These are phyloP conservation scores for Colletotrichum horii DNA, from an alignment of 2,329 filamentous ascomycete genomes.

Conservation along the genomic window DNA sequence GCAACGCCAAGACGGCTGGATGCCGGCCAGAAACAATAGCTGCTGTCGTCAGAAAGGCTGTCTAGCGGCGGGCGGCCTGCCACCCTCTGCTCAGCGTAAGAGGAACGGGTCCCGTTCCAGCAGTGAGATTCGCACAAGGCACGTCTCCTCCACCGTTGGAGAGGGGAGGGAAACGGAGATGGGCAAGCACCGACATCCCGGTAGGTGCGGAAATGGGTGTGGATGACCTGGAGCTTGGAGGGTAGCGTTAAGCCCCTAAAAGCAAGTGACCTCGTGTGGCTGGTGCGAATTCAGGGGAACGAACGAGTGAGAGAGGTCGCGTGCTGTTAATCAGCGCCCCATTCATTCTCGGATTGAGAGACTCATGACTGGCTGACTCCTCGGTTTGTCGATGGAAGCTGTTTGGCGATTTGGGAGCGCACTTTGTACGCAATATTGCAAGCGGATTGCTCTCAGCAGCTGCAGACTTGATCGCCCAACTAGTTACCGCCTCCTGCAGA, in stretches of 20 bases:
- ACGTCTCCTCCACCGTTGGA: not conserved
- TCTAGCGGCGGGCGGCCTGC: not conserved
- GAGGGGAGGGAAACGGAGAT: not conserved
- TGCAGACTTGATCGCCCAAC: not conserved
- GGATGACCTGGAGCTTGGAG: not conserved
- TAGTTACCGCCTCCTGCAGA: not conserved
- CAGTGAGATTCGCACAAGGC: not conserved
- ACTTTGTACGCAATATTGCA: not conserved
- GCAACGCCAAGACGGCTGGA: conserved; percentile 10
- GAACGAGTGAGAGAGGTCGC: not conserved
- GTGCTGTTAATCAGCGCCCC: not conserved
- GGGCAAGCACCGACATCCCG: not conserved
- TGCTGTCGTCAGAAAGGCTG: not conserved
- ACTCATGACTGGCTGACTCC: not conserved
- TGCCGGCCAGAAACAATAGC: not conserved
- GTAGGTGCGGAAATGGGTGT: not conserved
- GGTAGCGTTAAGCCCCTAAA: not conserved
- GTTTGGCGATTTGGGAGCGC: not conserved
- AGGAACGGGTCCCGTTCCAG: not conserved
- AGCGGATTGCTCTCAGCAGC: not conserved
- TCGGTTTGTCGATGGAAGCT: not conserved
- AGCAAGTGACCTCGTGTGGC: not conserved
- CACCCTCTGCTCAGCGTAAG: not conserved
- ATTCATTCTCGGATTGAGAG: not conserved
- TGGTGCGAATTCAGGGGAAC: not conserved